A percentile compares a stretch with the other conserved stretches of the same genome.
Conservation (phyloP, 805 yeast species). For the Suhomyces faveliae region DNA sequence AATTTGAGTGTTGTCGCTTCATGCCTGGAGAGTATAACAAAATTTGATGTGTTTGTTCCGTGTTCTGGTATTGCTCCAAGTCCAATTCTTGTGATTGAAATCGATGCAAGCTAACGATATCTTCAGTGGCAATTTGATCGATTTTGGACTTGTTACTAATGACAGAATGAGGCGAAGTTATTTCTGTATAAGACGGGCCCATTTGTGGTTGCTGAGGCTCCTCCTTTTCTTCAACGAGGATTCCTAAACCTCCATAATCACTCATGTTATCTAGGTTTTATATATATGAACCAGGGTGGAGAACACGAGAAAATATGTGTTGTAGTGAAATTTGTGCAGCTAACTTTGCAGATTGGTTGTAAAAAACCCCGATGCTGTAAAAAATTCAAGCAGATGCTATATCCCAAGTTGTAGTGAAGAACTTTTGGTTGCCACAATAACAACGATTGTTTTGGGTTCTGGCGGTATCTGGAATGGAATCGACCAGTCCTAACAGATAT, state of each 20-base stretch:
- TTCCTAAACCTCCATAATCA: conserved; percentile 29
- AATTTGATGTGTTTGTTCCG: neutral
- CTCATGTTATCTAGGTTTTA: conserved; percentile 7
- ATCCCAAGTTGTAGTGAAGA: too few relatives aligned
- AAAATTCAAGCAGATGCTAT: too few relatives aligned
- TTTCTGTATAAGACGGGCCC: neutral
- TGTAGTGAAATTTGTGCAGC: neutral
- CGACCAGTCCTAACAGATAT: neutral
- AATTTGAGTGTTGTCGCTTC: neutral
- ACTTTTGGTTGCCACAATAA: neutral
- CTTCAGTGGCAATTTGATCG: neutral
- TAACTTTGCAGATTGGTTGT: neutral
- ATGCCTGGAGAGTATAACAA: neutral
- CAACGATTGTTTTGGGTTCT: neutral
- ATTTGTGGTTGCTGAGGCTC: neutral
- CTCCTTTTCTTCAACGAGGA: conserved; percentile 30
- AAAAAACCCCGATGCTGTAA: neutral
- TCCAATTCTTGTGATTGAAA: neutral
- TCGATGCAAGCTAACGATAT: neutral
- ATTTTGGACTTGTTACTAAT: neutral
- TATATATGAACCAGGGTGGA: neutral
- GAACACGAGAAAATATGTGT: neutral
- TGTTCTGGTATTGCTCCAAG: neutral
- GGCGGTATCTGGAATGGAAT: neutral
- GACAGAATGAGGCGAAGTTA: neutral